Evolutionary conservation across 2,329 filamentous ascomycete genomes (phyloP).

Genomic region (Torrubiella hemipterigena): DNA sequence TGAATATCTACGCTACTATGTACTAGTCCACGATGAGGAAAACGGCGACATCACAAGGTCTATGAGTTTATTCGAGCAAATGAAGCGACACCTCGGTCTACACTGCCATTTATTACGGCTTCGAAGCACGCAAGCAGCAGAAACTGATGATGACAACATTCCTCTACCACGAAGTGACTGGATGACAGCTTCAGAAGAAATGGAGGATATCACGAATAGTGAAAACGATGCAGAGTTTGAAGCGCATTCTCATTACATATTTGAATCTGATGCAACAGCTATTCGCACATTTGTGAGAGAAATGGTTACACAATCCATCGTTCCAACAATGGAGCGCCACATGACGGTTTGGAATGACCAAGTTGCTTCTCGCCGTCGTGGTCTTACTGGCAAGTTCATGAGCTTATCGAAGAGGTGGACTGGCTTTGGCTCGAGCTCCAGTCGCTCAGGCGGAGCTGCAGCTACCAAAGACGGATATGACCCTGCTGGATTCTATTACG

Average conservation of each 20-base stretch:
- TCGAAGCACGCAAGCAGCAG: slow-evolving; percentile 71
- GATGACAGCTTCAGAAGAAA: slow-evolving; percentile 78
- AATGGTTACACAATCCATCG: slow-evolving; percentile 86
- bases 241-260: slow-evolving; percentile 66
- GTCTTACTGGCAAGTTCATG: slow-evolving; percentile 86
- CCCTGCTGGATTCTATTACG: slow-evolving; percentile 65
- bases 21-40: slow-evolving; percentile 93
- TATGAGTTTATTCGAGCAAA: slow-evolving; percentile 86
- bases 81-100: slow-evolving; percentile 96
- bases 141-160: slow-evolving; percentile 85
- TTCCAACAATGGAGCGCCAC: slow-evolving; percentile 92
- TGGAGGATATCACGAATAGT: slow-evolving; percentile 58
- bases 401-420: slow-evolving; percentile 85
- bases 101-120: slow-evolving; percentile 88
- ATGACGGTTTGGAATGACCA: slow-evolving; percentile 95
- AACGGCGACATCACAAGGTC: slow-evolving; percentile 84
- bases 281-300: slow-evolving; percentile 85
- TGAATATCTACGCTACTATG: slow-evolving; percentile 91
- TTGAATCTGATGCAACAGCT: slow-evolving; percentile 82
- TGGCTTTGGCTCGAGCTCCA: slow-evolving; percentile 59
- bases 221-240: slow-evolving; percentile 58
- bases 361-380: slow-evolving; percentile 78
- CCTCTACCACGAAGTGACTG: slow-evolving; percentile 74
- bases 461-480: slow-evolving; percentile 63
- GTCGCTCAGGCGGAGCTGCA: slow-evolving; percentile 41